These are phyloP conservation scores for Casuarina cunninghamiana DNA, from an alignment of 306 rosid genomes.

Conservation along the genomic window DNA sequence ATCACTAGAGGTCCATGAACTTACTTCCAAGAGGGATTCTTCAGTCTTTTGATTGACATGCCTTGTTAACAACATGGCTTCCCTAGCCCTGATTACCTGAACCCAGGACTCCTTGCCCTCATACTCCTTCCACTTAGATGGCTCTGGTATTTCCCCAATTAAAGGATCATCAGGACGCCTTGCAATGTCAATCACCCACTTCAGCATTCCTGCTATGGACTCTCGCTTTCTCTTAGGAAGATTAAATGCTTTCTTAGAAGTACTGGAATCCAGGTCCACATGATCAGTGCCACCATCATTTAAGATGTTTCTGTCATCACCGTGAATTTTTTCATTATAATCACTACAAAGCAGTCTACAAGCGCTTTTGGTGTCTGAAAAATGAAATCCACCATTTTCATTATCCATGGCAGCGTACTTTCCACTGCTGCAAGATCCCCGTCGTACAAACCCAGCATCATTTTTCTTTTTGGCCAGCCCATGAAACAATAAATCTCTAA, in stretches of 20 bases:
- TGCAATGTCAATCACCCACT: constrained; percentile 62
- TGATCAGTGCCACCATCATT: constrained; percentile 18
- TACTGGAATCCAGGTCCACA: constrained; percentile 23
- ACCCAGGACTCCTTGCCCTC: constrained; percentile 46
- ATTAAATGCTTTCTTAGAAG: constrained; percentile 33
- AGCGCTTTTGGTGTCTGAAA: constrained; percentile 26
- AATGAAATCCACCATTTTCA: constrained; percentile 27
- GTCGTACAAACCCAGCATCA: constrained; percentile 27
- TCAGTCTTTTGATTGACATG: constrained; percentile 40
- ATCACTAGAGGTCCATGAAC: constrained; percentile 6
- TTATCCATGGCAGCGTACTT: constrained; percentile 30
- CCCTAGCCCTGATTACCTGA: constrained; percentile 63
- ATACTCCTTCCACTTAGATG: constrained; percentile 58
- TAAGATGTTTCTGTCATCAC: constrained; percentile 20
- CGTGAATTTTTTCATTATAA: constrained; percentile 22
- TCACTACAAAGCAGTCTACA: constrained; percentile 9
- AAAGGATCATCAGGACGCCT: constrained; percentile 52
- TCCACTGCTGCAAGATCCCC: constrained; percentile 34
- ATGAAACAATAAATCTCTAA: constrained; percentile 39
- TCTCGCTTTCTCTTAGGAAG: constrained; percentile 64
- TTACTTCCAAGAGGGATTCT: constrained; percentile 60
- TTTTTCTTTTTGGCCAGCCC: constrained; percentile 30
- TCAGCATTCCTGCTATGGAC: constrained; percentile 57
- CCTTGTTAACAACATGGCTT: constrained; percentile 38
- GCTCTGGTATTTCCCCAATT: constrained; percentile 45